Percentiles rank a stretch among this genome's conserved stretches.
These are phyloP conservation scores for Tuber borchii DNA, from an alignment of 495 filamentous ascomycete genomes.

Conservation along the genomic window DNA sequence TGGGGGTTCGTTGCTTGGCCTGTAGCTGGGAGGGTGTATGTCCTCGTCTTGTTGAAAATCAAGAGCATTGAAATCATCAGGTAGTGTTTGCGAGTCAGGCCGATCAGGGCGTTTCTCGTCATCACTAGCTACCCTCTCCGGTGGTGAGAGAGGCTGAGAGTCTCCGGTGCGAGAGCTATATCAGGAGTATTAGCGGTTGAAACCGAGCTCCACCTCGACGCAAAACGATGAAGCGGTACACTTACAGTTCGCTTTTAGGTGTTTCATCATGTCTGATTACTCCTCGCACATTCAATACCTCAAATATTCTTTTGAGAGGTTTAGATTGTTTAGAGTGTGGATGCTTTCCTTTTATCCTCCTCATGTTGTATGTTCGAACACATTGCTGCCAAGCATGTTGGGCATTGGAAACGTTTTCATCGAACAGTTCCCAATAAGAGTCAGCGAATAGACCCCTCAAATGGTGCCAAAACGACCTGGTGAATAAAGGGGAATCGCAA, in stretches of 20 bases:
- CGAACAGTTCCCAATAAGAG: neutral
- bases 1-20: neutral
- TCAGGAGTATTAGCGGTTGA: neutral
- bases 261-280: neutral
- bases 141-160: neutral
- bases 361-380: neutral
- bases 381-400: neutral
- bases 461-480: neutral
- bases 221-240: neutral
- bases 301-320: neutral
- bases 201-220: neutral
- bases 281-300: neutral
- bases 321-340: neutral
- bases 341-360: neutral
- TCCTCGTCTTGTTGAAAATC: constrained; percentile 2
- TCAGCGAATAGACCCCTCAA: neutral
- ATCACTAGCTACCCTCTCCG: neutral
- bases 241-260: neutral
- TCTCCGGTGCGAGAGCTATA: neutral
- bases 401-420: neutral
- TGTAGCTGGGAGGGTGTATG: neutral
- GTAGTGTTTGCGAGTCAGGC: neutral
- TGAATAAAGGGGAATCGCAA: neutral
- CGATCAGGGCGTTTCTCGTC: constrained; percentile 1
- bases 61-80: constrained; percentile 1